Percentiles rank a stretch among this genome's conserved stretches.
These are phyloP conservation scores for Deinandra increscens DNA, from an alignment of 129 eudicot species.

Conservation along the genomic window DNA sequence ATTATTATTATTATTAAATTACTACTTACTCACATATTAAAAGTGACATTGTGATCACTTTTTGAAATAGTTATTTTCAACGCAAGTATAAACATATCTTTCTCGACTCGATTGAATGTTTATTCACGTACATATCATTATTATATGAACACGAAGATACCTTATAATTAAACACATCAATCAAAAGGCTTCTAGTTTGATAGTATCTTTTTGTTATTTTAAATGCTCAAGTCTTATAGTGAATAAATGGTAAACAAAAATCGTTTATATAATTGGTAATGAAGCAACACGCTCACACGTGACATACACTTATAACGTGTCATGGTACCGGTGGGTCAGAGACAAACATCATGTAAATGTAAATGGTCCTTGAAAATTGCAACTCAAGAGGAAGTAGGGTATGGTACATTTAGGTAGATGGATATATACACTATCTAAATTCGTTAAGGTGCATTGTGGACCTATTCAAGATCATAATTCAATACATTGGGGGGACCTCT, in stretches of 20 bases:
- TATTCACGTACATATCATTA: too few species aligned
- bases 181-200: too few species aligned
- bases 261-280: neutral
- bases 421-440: conserved; percentile 27
- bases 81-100: neutral
- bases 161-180: too few species aligned
- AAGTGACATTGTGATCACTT: neutral
- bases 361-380: conserved; percentile 12
- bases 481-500: conserved; percentile 14
- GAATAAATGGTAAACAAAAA: too few species aligned
- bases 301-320: conserved; percentile 10
- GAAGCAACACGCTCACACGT: neutral
- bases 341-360: conserved; percentile 6
- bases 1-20: too few species aligned
- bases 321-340: neutral
- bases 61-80: too few species aligned
- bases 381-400: conserved; percentile 19
- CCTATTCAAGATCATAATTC: conserved; percentile 28
- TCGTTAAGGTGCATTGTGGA: conserved; percentile 24
- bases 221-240: too few species aligned
- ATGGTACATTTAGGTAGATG: conserved; percentile 15
- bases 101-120: neutral
- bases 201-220: too few species aligned
- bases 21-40: too few species aligned
- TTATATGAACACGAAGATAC: too few species aligned